A percentile compares a stretch with the other conserved stretches of the same genome.
Conservation (phyloP, 208 protist genomes). For the Trypanosoma vivax region DNA sequence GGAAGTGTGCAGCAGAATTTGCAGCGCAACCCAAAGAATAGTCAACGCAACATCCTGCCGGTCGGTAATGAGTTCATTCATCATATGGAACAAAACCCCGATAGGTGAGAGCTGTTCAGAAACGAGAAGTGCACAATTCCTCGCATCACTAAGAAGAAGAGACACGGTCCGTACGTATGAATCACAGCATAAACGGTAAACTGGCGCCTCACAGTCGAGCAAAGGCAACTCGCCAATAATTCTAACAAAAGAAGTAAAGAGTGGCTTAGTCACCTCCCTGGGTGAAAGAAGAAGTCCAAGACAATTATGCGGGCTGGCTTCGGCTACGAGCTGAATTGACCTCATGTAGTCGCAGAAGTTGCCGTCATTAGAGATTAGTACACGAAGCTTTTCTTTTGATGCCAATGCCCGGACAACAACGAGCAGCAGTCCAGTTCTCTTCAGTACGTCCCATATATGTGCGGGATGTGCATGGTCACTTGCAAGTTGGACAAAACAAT, state of each 20-base stretch:
- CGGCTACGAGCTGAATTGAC: constrained; percentile 15
- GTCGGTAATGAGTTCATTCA: not conserved
- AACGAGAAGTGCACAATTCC: constrained; percentile 11
- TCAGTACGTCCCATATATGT: constrained; percentile 9
- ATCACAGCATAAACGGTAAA: not conserved
- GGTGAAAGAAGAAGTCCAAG: constrained; percentile 10
- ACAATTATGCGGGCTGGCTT: constrained; percentile 11
- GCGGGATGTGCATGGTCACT: not conserved
- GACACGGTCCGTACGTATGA: constrained; percentile 16
- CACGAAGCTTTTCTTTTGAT: not conserved
- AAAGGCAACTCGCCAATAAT: constrained; percentile 7
- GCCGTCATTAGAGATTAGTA: not conserved
- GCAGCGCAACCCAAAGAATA: constrained; percentile 14
- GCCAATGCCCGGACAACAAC: constrained; percentile 10
- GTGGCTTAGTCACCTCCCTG: too few species aligned
- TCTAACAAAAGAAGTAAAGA: constrained; percentile 11
- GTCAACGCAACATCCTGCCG: constrained; percentile 6
- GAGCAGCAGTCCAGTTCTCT: constrained; percentile 4
- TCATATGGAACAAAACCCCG: constrained; percentile 5
- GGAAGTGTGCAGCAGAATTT: constrained; percentile 18
- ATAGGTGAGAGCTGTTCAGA: constrained; percentile 12
- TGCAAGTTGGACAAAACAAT: constrained; percentile 5
- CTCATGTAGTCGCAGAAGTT: constrained; percentile 13
- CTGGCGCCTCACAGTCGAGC: not conserved
- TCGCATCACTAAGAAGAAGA: constrained; percentile 17